Percentiles rank a stretch among this genome's conserved stretches.
These are phyloP conservation scores for Chenopodium suecicum DNA, from an alignment of 148 eudicot genomes.

Conservation along the genomic window DNA sequence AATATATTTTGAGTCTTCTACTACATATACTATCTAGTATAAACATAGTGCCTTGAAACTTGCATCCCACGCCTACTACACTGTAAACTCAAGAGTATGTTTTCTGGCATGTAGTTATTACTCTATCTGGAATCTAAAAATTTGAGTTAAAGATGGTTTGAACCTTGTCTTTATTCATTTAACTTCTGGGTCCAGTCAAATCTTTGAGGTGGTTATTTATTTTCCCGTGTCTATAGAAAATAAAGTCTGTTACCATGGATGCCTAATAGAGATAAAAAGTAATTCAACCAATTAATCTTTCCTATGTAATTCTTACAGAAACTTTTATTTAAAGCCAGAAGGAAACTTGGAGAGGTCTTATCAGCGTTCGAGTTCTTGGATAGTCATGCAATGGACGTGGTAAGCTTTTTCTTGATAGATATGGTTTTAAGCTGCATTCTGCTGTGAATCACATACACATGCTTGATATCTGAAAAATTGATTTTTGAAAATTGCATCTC, in stretches of 20 bases:
- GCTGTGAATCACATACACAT: not conserved
- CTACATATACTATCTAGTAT: not conserved
- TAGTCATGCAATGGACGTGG: constrained; percentile 80
- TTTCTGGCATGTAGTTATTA: not conserved
- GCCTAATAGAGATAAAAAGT: not conserved
- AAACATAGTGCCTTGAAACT: not conserved
- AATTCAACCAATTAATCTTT: not conserved
- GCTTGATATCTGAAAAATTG: not conserved
- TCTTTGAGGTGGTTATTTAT: not conserved
- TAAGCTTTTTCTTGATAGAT: constrained; percentile 28
- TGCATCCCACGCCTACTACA: not conserved
- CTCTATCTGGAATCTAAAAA: not conserved
- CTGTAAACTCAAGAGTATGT: not conserved
- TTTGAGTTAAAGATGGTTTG: not conserved
- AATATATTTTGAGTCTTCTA: not conserved
- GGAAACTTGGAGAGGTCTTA: constrained; percentile 89
- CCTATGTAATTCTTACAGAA: constrained; percentile 43
- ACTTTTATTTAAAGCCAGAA: constrained; percentile 81
- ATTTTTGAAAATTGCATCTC: not conserved
- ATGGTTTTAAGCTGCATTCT: not conserved
- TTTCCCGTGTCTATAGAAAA: not conserved
- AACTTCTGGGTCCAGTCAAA: not conserved
- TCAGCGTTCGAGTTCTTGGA: constrained; percentile 98
- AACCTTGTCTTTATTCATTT: not conserved
- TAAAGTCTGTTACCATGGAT: not conserved